Evolutionary conservation across 345 rosid genomes (phyloP), one percentile per base, ranked within the genome.

Genomic region (Eucalyptus lansdowneana): DNA sequence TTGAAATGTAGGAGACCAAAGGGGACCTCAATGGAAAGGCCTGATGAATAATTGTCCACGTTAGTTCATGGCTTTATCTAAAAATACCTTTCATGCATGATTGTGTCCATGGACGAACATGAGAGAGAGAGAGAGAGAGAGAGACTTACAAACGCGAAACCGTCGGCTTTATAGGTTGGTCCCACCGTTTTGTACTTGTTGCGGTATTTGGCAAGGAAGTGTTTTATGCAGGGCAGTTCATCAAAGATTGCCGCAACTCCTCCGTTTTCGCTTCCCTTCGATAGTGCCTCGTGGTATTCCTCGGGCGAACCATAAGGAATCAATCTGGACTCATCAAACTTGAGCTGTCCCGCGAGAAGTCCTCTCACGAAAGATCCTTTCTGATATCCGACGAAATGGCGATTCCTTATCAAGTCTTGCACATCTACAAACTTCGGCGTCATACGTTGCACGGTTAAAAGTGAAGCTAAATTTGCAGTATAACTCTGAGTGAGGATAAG

Each of bases 381-480:
- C 11, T 21, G 89, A 89, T 92, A 96, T 4, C 96, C 99, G 3
- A 96, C 94, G 15, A 5, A 67, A 6, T 92, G 93, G 60, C 92
- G 92, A 51, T 34, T 92, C 80, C 42, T 92, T 4, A 94, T 80
- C 65, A 96, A 94, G 67, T 90, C 91, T 1, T 88, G 42, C 40
- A 95, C 90, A 54, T 93, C 93, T 0, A 92, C 92, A 22, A 91
- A 90, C 5, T 94, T 80, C 6, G 98, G 98, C 54, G 92, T 9
- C 2, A 95, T 90, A 44, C 93, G 92, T 8, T 95, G 93, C 6
- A 96, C 93, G 2, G 97, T 95, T 12, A 96, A 88, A 14, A 94
- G 91, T 6, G 98, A 94, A 0, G 97, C 90, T n/a, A 96, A 93
- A 87, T 94, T 96, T 17, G 98, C 99, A 2, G 99, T 94, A 91